Evolutionary conservation across 306 rosid species (phyloP).

Genomic region (Gastrolobium bilobum): DNA sequence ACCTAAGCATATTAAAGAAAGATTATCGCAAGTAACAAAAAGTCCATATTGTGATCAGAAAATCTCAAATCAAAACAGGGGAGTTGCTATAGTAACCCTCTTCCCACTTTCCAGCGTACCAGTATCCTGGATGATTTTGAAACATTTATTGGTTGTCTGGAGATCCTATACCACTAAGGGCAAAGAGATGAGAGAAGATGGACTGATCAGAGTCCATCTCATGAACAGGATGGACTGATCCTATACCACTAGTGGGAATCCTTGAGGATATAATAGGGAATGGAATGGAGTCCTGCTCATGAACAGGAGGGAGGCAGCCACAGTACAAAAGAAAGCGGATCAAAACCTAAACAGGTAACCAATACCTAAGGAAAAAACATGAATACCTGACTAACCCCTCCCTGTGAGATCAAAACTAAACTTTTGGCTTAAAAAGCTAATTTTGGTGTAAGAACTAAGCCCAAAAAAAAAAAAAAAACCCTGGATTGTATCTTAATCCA

Average conservation of each 20-base stretch:
- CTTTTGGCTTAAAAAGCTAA: constrained; percentile 7
- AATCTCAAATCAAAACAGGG: neutral
- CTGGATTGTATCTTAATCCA: neutral
- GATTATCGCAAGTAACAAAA: neutral
- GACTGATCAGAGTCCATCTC: too few species aligned
- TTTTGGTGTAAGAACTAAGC: neutral
- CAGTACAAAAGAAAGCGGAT: neutral
- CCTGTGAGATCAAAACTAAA: neutral
- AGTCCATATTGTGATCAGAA: neutral
- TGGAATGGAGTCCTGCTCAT: neutral
- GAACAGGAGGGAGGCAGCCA: neutral
- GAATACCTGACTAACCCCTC: neutral
- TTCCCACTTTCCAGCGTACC: too few species aligned
- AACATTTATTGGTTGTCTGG: neutral
- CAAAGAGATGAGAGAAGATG: neutral
- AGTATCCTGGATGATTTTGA: neutral
- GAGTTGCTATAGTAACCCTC: neutral
- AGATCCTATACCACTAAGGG: too few species aligned
- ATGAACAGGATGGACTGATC: too few species aligned
- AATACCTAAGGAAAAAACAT: neutral
- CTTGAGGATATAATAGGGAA: neutral
- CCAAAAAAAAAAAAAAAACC: neutral
- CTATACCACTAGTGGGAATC: neutral
- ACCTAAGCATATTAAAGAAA: neutral
- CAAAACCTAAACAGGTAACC: too few species aligned